phyloP scores from a whole-genome alignment of 2,329 filamentous ascomycete species.

The Trichothecium roseum region DNA sequence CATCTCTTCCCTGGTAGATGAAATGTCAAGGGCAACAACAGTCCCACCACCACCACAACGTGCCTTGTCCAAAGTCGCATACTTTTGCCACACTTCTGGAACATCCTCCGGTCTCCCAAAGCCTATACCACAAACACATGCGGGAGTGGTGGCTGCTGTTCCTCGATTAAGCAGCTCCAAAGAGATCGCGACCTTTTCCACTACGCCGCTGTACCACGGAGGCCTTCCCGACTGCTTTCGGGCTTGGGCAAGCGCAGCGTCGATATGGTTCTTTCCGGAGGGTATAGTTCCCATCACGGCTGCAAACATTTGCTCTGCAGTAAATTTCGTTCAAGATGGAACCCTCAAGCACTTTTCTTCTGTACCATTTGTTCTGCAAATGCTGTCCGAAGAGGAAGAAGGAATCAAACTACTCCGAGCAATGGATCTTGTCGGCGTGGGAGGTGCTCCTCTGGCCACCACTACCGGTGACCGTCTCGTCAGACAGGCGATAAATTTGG shows the following conservation, averaged over 20 bases:
- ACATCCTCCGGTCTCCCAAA: constrained; percentile 55
- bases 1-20: constrained; percentile 5
- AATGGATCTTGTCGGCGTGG: constrained; percentile 54
- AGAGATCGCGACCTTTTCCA: constrained; percentile 45
- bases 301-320: constrained; percentile 36
- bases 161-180: constrained; percentile 29
- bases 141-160: constrained; percentile 42
- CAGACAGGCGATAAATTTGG: constrained; percentile 37
- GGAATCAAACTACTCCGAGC: constrained; percentile 30
- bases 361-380: constrained; percentile 48
- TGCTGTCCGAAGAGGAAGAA: constrained; percentile 31
- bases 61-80: constrained; percentile 32
- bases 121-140: constrained; percentile 43
- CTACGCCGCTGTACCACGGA: constrained; percentile 56
- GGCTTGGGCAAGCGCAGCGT: constrained; percentile 47
- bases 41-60: too few species aligned
- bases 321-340: constrained; percentile 24
- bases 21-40: neutral
- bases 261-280: constrained; percentile 54
- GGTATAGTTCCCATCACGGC: constrained; percentile 44
- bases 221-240: constrained; percentile 53
- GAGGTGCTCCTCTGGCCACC: constrained; percentile 46
- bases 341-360: constrained; percentile 44
- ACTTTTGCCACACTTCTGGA: constrained; percentile 53
- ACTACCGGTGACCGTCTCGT: constrained; percentile 44